Evolutionary conservation across 2,329 filamentous ascomycete species (phyloP).

Genomic region (Macroventuria anomochaeta): DNA sequence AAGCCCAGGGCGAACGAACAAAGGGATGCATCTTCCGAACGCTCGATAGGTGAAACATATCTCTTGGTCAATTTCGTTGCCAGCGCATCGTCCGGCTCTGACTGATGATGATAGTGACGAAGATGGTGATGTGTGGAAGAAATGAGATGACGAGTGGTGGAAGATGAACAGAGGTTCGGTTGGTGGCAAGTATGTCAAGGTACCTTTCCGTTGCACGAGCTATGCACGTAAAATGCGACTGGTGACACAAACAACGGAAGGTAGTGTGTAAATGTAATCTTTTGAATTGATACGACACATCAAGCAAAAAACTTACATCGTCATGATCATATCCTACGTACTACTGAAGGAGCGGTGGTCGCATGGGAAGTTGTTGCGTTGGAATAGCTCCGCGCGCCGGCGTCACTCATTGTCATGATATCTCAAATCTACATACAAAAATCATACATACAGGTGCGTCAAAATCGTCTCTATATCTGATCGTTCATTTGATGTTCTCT

Average conservation of each 20-base stretch:
- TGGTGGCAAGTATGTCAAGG: neutral
- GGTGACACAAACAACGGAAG: neutral
- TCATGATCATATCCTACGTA: neutral
- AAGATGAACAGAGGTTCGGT: too few species aligned
- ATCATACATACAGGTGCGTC: constrained; percentile 14
- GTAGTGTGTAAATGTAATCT: too few species aligned
- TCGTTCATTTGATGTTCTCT: neutral
- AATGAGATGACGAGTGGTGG: neutral
- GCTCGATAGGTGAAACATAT: neutral
- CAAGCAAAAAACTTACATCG: constrained; percentile 9
- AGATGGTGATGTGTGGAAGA: too few species aligned
- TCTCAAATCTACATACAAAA: constrained; percentile 17
- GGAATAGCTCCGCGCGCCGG: constrained; percentile 15
- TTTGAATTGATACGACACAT: too few species aligned
- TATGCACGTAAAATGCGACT: too few species aligned
- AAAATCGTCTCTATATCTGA: constrained; percentile 7
- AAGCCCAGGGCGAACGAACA: constrained; percentile 2
- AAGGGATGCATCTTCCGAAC: neutral
- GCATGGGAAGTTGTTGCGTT: constrained; percentile 12
- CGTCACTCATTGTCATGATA: constrained; percentile 17
- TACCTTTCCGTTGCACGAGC: neutral
- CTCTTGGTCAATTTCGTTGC: too few species aligned
- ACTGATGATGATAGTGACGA: neutral
- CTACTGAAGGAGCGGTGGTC: constrained; percentile 3
- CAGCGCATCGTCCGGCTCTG: neutral